Conservation (phyloP, 2,329 filamentous ascomycete species). For the Hawksworthiomyces lignivorus region DNA sequence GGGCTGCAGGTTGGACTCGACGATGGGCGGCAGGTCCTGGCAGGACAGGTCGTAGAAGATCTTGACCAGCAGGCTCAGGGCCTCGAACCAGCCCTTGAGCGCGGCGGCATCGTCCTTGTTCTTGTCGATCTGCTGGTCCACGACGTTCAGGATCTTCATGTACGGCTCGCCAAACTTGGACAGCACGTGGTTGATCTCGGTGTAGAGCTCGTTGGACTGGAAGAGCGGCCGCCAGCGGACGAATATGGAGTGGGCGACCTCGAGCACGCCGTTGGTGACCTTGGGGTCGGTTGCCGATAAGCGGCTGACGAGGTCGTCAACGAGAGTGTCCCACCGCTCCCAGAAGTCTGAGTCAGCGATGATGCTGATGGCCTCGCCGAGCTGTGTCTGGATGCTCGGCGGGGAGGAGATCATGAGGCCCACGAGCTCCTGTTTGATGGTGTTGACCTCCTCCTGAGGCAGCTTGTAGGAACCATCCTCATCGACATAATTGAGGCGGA, state of each 20-base stretch:
- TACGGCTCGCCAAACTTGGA: constrained; percentile 77
- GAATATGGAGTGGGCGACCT: constrained; percentile 98
- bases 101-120: constrained; percentile 68
- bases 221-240: constrained; percentile 92
- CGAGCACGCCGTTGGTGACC: constrained; percentile 87
- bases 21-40: constrained; percentile 89
- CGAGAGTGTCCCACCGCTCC: constrained; percentile 87
- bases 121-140: constrained; percentile 63
- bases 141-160: constrained; percentile 68
- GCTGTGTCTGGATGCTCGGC: constrained; percentile 77
- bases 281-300: constrained; percentile 74
- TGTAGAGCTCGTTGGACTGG: constrained; percentile 84
- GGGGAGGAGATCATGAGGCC: constrained; percentile 94
- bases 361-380: constrained; percentile 92
- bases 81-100: constrained; percentile 72
- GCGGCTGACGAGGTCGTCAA: constrained; percentile 75
- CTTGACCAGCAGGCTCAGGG: constrained; percentile 81
- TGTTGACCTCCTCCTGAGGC: constrained; percentile 68
- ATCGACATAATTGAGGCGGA: constrained; percentile 89
- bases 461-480: constrained; percentile 93
- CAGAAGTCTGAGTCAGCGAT: constrained; percentile 99
- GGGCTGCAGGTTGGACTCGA: constrained; percentile 76
- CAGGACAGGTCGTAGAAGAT: constrained; percentile 95
- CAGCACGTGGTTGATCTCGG: constrained; percentile 94
- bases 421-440: constrained; percentile 92